Evolutionary conservation across 1,284 basidiomycete species (phyloP).

Genomic region (Ganoderma multipileum): DNA sequence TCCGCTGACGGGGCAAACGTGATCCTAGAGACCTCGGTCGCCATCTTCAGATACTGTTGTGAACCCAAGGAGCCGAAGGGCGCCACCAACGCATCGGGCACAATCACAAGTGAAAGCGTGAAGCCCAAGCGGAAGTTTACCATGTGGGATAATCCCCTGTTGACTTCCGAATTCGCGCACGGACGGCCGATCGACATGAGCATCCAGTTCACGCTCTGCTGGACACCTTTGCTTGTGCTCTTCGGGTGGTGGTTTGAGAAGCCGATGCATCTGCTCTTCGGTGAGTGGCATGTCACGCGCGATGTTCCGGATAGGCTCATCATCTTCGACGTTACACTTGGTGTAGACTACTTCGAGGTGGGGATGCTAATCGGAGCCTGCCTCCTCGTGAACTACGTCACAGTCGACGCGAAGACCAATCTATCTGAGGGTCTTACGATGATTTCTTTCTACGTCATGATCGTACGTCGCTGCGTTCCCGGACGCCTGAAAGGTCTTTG

Average conservation of each 20-base stretch:
- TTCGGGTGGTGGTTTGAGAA: constrained; percentile 46
- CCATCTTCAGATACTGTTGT: constrained; percentile 43
- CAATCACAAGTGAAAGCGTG: background rate
- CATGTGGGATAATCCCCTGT: background rate
- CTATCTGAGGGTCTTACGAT: constrained; percentile 10
- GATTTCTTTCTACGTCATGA: constrained; percentile 13
- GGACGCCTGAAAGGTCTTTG: background rate
- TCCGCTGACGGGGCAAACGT: constrained; percentile 69
- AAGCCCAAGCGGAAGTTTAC: background rate
- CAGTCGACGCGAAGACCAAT: constrained; percentile 45
- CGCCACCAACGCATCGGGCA: background rate
- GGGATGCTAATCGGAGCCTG: constrained; percentile 64
- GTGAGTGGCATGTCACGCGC: constrained; percentile 35
- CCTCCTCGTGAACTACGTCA: constrained; percentile 76
- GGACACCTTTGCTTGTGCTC: constrained; percentile 48
- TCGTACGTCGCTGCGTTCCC: background rate
- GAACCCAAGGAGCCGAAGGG: background rate
- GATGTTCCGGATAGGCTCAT: no score
- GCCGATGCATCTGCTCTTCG: constrained; percentile 47
- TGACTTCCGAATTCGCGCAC: constrained; percentile 41
- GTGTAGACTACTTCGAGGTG: constrained; percentile 61
- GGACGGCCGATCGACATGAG: constrained; percentile 47
- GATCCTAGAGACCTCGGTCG: constrained; percentile 47
- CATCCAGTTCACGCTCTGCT: constrained; percentile 50
- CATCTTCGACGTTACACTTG: background rate